These are phyloP conservation scores for Naganishia liquefaciens DNA, from an alignment of 1,284 basidiomycete species.

Conservation along the genomic window DNA sequence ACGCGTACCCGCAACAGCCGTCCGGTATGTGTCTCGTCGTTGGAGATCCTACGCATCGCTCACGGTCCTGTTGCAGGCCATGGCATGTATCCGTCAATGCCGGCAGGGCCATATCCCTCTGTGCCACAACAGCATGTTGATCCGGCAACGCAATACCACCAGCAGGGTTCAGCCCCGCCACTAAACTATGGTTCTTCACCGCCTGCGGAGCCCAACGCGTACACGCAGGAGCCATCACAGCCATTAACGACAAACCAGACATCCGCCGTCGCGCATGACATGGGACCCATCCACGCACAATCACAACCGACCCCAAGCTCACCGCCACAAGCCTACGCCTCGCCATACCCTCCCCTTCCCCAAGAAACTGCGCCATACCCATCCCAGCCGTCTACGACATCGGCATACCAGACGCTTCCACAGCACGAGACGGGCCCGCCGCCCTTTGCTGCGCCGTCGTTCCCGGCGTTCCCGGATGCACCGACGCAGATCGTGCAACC, in stretches of 20 bases:
- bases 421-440: background rate
- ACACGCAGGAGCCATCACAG: constrained; percentile 33
- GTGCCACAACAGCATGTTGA: constrained; percentile 27
- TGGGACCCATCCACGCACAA: too few species aligned
- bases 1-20: constrained; percentile 29
- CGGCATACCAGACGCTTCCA: constrained; percentile 1
- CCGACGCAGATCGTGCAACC: constrained; percentile 7
- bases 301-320: constrained; percentile 33
- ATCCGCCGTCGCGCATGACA: constrained; percentile 34
- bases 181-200: constrained; percentile 41
- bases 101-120: constrained; percentile 20
- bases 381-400: constrained; percentile 8
- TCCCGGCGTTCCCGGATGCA: constrained; percentile 20
- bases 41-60: too few species aligned
- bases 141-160: constrained; percentile 17
- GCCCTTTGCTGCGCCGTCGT: background rate
- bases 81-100: constrained; percentile 40
- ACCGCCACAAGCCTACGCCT: constrained; percentile 12
- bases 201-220: constrained; percentile 39
- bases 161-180: constrained; percentile 37
- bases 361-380: constrained; percentile 27
- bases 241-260: constrained; percentile 33
- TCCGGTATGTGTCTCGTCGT: background rate
- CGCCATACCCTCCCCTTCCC: constrained; percentile 21
- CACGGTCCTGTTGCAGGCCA: constrained; percentile 28